These are phyloP conservation scores for Xylaria telfairii DNA, from an alignment of 495 filamentous ascomycete genomes.

Conservation along the genomic window DNA sequence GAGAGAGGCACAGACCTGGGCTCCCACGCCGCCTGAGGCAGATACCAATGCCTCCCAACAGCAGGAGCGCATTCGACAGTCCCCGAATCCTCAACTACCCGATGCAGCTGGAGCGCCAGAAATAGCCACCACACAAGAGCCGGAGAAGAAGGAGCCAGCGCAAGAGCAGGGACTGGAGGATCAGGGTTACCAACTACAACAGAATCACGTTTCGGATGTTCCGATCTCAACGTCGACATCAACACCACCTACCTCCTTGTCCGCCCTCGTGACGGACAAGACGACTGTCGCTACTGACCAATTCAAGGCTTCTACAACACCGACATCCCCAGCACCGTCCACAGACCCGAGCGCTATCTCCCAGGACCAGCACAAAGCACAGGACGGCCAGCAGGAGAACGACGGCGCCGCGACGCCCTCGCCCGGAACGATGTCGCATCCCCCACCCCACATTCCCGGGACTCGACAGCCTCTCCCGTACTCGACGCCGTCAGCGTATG, in stretches of 20 bases:
- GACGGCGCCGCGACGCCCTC: slow-evolving; percentile 40
- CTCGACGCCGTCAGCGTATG: slow-evolving; percentile 61
- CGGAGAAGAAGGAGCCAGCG: slow-evolving; percentile 39
- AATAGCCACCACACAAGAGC: slow-evolving; percentile 34
- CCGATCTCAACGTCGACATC: slow-evolving; percentile 5
- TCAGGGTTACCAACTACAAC: slow-evolving; percentile 23
- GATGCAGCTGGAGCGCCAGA: slow-evolving; percentile 30
- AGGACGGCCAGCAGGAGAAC: slow-evolving; percentile 28
- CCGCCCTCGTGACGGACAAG: slow-evolving; percentile 16
- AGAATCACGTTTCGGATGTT: slow-evolving; percentile 21
- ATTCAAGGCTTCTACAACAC: slow-evolving; percentile 13
- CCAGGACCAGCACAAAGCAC: slow-evolving; percentile 31
- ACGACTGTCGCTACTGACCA: slow-evolving; percentile 27
- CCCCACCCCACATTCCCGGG: slow-evolving; percentile 50
- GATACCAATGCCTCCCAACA: slow-evolving; percentile 29
- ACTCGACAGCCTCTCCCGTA: slow-evolving; percentile 60
- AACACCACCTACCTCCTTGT: slow-evolving; percentile 22
- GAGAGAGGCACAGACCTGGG: slow-evolving; percentile 34
- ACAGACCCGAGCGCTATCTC: neutral
- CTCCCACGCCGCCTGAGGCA: slow-evolving; percentile 29
- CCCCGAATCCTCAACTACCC: slow-evolving; percentile 24
- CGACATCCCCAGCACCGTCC: slow-evolving; percentile 9
- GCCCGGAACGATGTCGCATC: slow-evolving; percentile 54
- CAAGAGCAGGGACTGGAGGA: slow-evolving; percentile 31
- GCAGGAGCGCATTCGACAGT: slow-evolving; percentile 26